Evolutionary conservation across 2,329 filamentous ascomycete genomes (phyloP).

Genomic region (Fusarium verticillioides): DNA sequence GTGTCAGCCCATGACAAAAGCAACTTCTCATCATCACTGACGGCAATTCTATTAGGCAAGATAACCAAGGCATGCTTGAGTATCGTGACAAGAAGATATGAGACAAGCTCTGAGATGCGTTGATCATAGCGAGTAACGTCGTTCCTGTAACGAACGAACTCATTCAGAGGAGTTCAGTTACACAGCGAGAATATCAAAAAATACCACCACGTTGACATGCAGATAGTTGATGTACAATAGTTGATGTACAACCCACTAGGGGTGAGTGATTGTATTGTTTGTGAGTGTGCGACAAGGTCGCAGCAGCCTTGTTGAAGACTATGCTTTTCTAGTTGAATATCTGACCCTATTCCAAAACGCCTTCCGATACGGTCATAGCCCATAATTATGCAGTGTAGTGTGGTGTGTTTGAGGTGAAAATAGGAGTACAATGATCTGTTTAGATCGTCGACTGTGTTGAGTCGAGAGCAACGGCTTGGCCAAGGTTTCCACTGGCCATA

Average conservation of each 20-base stretch:
- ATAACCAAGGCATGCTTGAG: neutral
- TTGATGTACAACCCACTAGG: slow-evolving; percentile 15
- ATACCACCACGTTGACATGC: neutral
- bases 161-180: slow-evolving; percentile 1
- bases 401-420: slow-evolving; percentile 23
- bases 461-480: slow-evolving; percentile 55
- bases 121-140: neutral
- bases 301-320: slow-evolving; percentile 46
- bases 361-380: slow-evolving; percentile 41
- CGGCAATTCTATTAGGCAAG: neutral
- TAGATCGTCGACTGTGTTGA: slow-evolving; percentile 42
- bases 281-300: slow-evolving; percentile 21
- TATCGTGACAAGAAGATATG: neutral
- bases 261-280: slow-evolving; percentile 26
- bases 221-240: slow-evolving; percentile 8
- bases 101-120: neutral
- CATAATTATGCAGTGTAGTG: slow-evolving; percentile 40
- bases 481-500: slow-evolving; percentile 49
- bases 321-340: slow-evolving; percentile 46
- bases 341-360: slow-evolving; percentile 41
- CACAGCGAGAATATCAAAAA: slow-evolving; percentile 3
- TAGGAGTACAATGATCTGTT: slow-evolving; percentile 7
- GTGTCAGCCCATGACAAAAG: neutral
- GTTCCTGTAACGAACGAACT: neutral
- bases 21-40: neutral